Conservation (phyloP, 768 basidiomycete species). For the Hygrocybe punicea region DNA sequence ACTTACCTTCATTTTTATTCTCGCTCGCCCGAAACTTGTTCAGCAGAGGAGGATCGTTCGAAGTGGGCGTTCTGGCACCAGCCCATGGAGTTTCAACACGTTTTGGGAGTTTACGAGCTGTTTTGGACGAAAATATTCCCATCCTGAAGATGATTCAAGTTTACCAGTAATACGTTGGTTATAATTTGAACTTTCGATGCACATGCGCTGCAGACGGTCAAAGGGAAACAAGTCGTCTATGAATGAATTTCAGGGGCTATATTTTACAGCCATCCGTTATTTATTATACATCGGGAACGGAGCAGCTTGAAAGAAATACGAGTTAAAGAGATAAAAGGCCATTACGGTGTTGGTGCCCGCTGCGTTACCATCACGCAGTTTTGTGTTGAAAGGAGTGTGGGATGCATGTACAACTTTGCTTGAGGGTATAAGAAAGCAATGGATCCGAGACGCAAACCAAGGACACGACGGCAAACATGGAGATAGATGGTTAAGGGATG, state of each 20-base stretch:
- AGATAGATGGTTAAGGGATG: neutral
- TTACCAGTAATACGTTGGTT: no score
- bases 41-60: constrained; percentile 12
- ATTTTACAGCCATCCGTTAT: constrained; percentile 23
- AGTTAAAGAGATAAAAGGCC: neutral
- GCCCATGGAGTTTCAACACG: constrained; percentile 47
- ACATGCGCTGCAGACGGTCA: no score
- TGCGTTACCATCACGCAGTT: neutral
- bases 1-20: constrained; percentile 47
- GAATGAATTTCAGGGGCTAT: constrained; percentile 29
- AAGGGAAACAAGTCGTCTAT: constrained; percentile 39
- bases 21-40: constrained; percentile 43
- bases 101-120: constrained; percentile 53
- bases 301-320: neutral
- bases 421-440: neutral
- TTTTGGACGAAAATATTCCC: constrained; percentile 64
- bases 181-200: no score
- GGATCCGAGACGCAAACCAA: constrained; percentile 2
- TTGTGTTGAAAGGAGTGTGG: neutral
- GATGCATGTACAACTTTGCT: neutral
- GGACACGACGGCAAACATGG: neutral
- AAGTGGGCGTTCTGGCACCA: constrained; percentile 39
- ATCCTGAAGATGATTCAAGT: constrained; percentile 44
- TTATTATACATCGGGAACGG: neutral
- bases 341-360: neutral